A percentile compares a stretch with the other conserved stretches of the same genome.
phyloP scores from a whole-genome alignment of 176 grass and related monocot species.

The Puccinellia tenuiflora region DNA sequence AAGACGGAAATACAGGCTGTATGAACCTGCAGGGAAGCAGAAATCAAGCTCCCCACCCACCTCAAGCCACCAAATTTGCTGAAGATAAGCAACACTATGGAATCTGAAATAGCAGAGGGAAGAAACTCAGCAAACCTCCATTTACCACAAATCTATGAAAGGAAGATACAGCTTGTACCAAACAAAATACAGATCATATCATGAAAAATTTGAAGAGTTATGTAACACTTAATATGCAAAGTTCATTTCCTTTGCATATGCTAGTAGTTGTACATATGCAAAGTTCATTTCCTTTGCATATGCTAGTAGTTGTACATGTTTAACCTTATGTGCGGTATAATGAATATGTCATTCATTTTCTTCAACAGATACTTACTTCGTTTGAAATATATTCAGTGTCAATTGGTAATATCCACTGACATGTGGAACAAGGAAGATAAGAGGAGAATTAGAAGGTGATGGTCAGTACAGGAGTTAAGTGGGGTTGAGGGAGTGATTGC shows the following conservation, averaged over 20 bases:
- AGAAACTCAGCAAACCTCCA: constrained; percentile 19
- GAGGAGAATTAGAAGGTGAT: neutral
- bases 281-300: neutral
- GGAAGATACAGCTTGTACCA: neutral
- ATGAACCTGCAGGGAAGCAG: constrained; percentile 75
- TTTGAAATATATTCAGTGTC: neutral
- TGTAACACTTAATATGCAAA: neutral
- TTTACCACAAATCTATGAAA: constrained; percentile 2
- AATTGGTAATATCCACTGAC: neutral
- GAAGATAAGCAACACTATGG: constrained; percentile 81
- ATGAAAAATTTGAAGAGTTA: neutral
- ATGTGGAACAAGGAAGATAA: neutral
- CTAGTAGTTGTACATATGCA: neutral
- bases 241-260: neutral
- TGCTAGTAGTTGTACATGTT: neutral
- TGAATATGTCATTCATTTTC: neutral
- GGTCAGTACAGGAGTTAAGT: neutral
- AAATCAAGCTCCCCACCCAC: constrained; percentile 81
- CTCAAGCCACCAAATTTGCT: constrained; percentile 99
- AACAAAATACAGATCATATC: neutral
- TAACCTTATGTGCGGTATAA: neutral
- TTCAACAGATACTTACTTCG: neutral
- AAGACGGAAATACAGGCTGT: constrained; percentile 79
- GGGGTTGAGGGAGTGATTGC: neutral
- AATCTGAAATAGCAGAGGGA: constrained; percentile 60